Percentiles rank a stretch among this genome's conserved stretches.
Conservation (phyloP, 192 early-diverging fungal genomes). For the Coemansia sp. region DNA sequence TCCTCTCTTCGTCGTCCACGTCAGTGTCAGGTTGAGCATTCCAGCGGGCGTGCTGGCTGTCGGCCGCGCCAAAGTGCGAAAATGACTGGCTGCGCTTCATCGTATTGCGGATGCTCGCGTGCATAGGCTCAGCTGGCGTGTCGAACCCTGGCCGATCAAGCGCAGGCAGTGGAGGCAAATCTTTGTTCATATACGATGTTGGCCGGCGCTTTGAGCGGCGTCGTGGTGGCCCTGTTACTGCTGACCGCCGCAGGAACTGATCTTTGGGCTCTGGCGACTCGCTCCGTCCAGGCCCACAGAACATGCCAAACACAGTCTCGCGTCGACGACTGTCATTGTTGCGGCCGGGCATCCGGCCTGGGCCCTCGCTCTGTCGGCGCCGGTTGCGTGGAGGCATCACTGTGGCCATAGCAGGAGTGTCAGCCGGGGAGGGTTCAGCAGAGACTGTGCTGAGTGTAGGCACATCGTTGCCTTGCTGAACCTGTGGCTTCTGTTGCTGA, state of each 20-base stretch:
- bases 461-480: slow-evolving; percentile 4
- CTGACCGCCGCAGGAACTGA: neutral
- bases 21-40: neutral
- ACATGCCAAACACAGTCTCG: slow-evolving; percentile 39
- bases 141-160: neutral
- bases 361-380: slow-evolving; percentile 10
- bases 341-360: neutral
- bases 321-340: slow-evolving; percentile 22
- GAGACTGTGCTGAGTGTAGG: slow-evolving; percentile 7
- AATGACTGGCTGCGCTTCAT: slow-evolving; percentile 37
- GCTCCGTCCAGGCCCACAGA: slow-evolving; percentile 10
- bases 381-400: slow-evolving; percentile 12
- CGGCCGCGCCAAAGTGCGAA: slow-evolving; percentile 18
- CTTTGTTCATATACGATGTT: slow-evolving; percentile 23
- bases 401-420: neutral
- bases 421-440: neutral
- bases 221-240: neutral
- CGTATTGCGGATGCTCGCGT: slow-evolving; percentile 3
- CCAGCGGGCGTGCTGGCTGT: neutral
- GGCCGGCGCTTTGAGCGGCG: neutral
- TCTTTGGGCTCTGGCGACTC: slow-evolving; percentile 1
- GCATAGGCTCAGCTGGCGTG: neutral
- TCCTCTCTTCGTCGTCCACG: neutral
- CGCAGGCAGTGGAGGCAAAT: slow-evolving; percentile 22
- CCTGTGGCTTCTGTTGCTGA: neutral